phyloP scores from a whole-genome alignment of 805 yeast genomes.

The Candida koratica region DNA sequence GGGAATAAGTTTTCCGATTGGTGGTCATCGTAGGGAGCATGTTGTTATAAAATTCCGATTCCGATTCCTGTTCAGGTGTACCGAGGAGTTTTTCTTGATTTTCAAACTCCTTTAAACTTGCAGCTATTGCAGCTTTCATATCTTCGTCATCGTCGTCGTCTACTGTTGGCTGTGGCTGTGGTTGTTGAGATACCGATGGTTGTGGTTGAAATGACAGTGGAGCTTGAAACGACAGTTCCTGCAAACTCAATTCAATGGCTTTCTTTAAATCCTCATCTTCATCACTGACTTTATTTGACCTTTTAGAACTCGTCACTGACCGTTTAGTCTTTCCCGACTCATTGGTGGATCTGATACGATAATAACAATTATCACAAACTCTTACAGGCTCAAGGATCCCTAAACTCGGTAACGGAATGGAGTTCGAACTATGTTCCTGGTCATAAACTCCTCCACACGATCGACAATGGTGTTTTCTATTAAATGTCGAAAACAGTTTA shows the following conservation, averaged over 20 bases:
- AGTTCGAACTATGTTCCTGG: constrained; percentile 76
- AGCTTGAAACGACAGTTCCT: constrained; percentile 38
- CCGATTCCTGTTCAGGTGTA: constrained; percentile 7
- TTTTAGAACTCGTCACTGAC: background rate
- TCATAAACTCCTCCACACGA: constrained; percentile 95
- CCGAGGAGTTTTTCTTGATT: constrained; percentile 20
- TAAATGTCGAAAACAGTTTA: constrained; percentile 69
- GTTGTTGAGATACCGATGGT: constrained; percentile 7
- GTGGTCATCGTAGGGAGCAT: constrained; percentile 17
- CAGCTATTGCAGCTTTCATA: constrained; percentile 90
- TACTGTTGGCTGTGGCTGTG: constrained; percentile 4
- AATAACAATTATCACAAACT: constrained; percentile 85
- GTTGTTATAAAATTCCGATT: constrained; percentile 27
- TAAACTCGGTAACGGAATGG: constrained; percentile 66
- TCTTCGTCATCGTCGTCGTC: constrained; percentile 66
- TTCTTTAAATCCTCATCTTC: constrained; percentile 74
- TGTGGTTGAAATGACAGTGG: constrained; percentile 21
- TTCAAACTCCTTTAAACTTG: constrained; percentile 75
- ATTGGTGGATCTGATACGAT: constrained; percentile 9
- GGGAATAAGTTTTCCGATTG: constrained; percentile 5
- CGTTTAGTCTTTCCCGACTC: background rate
- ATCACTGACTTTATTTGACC: constrained; percentile 47
- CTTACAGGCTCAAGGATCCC: constrained; percentile 89
- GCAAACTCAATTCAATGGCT: constrained; percentile 77
- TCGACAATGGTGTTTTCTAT: constrained; percentile 94